Base-by-base conservation (phyloP, 2,329 filamentous ascomycete species). In the Microdochium trichocladiopsis region DNA sequence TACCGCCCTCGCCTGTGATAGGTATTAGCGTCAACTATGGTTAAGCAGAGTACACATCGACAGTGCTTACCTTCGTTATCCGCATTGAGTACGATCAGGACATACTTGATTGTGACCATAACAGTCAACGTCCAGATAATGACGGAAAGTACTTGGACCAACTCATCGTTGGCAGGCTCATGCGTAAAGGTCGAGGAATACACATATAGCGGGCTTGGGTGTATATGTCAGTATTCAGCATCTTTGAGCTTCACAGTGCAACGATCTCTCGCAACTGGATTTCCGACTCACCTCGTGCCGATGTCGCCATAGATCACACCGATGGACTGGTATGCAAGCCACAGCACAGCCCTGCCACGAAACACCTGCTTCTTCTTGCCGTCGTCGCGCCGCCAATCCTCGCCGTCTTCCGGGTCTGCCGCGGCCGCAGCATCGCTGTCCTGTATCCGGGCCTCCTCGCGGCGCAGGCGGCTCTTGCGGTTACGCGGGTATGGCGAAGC, bases 241-340 rank as follows among this genome's bases (percentile, higher is more conserved):
- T n/a, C n/a, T n/a, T n/a, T n/a, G n/a, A n/a, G n/a, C n/a, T n/a
- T n/a, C n/a, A n/a, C n/a, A n/a, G n/a, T n/a, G n/a, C n/a, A n/a
- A n/a, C n/a, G n/a, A n/a, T n/a, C n/a, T n/a, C n/a, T n/a, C n/a
- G n/a, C n/a, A n/a, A n/a, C n/a, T n/a, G n/a, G n/a, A n/a, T n/a
- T n/a, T n/a, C n/a, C 49, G 22, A 50, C 52, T 31, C 47, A 65
- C 64, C 60, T 63, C 21, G 74, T 78, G 52, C 83, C 84, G 60
- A 87, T 86, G 57, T 88, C 84, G 23, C 84, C 84, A 55, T 88
- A 87, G 50, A 87, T 87, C 41, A 85, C 81, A 50, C 84, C 84
- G 25, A 77, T 79, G 2, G 78, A 82, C 66, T 87, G 83, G 61
- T 85, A 87, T 23, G 82, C 78, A 45, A 85, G 73, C 76, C 67